phyloP scores from a whole-genome alignment of 768 basidiomycete genomes.

The Suillus paluster region DNA sequence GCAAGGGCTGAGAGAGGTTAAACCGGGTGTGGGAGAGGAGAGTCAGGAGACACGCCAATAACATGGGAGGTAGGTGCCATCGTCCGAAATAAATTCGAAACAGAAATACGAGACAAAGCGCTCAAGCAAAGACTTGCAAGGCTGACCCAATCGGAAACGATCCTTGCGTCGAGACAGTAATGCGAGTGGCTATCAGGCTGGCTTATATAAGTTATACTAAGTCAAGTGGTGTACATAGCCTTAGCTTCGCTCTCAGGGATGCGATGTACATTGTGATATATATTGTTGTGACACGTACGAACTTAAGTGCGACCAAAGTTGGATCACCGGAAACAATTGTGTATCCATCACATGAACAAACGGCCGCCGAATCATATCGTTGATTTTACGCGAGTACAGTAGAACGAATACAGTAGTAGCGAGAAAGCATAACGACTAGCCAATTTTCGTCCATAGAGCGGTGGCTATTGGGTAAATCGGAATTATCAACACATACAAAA shows the following conservation, averaged over 20 bases:
- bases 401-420: conserved; percentile 6
- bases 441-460: conserved; percentile 8
- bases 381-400: background rate
- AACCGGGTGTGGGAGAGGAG: no score
- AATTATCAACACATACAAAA: background rate
- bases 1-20: no score
- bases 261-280: no score
- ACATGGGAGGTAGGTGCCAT: no score
- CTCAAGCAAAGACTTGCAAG: background rate
- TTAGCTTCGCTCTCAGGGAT: no score
- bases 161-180: background rate
- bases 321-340: background rate
- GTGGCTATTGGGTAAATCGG: conserved; percentile 9
- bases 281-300: no score
- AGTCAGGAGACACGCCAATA: no score
- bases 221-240: no score
- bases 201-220: no score
- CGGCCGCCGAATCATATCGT: background rate
- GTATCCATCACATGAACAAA: conserved; percentile 1
- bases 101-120: background rate
- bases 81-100: background rate
- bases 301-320: background rate
- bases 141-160: background rate
- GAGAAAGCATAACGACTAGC: conserved; percentile 10
- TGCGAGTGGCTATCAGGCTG: background rate